A percentile compares a stretch with the other conserved stretches of the same genome.
Conservation (phyloP, 2,329 filamentous ascomycete species). For the Colletotrichum acutatum region DNA sequence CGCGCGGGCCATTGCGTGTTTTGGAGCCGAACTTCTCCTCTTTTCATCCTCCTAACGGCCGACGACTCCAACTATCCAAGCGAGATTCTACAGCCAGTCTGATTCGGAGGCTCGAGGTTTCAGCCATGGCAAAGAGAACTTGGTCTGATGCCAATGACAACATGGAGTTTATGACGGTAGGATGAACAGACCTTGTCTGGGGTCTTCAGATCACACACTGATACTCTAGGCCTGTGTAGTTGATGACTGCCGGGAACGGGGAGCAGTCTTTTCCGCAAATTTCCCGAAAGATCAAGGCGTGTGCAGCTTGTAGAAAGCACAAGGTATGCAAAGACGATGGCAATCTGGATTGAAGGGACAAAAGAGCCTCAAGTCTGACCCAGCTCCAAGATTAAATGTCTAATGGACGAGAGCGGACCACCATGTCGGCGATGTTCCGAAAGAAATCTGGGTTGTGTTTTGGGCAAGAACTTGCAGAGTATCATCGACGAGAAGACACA, state of each 20-base stretch:
- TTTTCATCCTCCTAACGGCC: constrained; percentile 7
- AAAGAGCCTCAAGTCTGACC: neutral
- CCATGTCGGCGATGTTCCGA: constrained; percentile 51
- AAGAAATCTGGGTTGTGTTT: constrained; percentile 48
- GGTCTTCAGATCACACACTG: neutral
- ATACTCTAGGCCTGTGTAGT: neutral
- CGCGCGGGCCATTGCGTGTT: neutral
- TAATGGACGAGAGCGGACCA: constrained; percentile 53
- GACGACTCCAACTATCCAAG: neutral
- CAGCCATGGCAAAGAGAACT: constrained; percentile 33
- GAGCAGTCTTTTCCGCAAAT: constrained; percentile 44
- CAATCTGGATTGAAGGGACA: neutral
- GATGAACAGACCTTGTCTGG: neutral
- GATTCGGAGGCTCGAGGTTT: neutral
- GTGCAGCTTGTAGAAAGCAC: constrained; percentile 53
- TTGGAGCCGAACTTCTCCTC: constrained; percentile 25
- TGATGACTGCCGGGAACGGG: constrained; percentile 32
- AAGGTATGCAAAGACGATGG: constrained; percentile 43
- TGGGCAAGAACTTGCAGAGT: constrained; percentile 54
- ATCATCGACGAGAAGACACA: constrained; percentile 54
- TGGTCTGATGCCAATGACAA: constrained; percentile 36
- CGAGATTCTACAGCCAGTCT: neutral
- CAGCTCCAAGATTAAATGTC: constrained; percentile 49
- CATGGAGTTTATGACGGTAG: constrained; percentile 25
- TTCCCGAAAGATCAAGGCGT: constrained; percentile 53